Evolutionary conservation across 345 rosid species (phyloP).

Genomic region (Eucalyptus paniculata): DNA sequence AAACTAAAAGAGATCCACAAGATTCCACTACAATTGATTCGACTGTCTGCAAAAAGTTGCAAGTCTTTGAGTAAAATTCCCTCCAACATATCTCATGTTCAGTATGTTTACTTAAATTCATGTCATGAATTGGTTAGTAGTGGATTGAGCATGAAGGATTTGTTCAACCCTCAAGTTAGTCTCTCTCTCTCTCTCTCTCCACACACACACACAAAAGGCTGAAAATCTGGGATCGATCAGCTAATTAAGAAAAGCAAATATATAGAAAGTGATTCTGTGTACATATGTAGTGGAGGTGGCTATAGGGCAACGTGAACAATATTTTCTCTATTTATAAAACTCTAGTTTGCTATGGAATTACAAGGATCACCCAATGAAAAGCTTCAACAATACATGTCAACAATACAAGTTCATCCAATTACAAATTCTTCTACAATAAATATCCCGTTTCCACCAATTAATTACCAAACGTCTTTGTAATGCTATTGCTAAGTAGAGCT

Average conservation of each 20-base stretch:
- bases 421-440: neutral
- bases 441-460: too few relatives aligned
- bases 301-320: neutral
- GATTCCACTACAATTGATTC: neutral
- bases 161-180: neutral
- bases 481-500: too few relatives aligned
- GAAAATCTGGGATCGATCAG: neutral
- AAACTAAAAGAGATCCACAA: neutral
- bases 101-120: fast-evolving
- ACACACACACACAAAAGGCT: neutral
- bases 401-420: too few relatives aligned
- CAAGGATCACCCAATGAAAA: neutral
- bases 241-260: neutral
- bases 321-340: neutral
- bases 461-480: too few relatives aligned
- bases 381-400: too few relatives aligned
- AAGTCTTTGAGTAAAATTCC: neutral
- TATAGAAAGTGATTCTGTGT: neutral
- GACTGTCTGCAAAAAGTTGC: fast-evolving
- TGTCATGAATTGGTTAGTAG: neutral
- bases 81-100: neutral
- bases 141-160: neutral
- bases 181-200: too few relatives aligned
- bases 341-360: neutral
- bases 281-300: neutral